Percentiles rank a stretch among this genome's conserved stretches.
Conservation (phyloP, 306 rosid species). For the Cyamopsis tetragonoloba region DNA sequence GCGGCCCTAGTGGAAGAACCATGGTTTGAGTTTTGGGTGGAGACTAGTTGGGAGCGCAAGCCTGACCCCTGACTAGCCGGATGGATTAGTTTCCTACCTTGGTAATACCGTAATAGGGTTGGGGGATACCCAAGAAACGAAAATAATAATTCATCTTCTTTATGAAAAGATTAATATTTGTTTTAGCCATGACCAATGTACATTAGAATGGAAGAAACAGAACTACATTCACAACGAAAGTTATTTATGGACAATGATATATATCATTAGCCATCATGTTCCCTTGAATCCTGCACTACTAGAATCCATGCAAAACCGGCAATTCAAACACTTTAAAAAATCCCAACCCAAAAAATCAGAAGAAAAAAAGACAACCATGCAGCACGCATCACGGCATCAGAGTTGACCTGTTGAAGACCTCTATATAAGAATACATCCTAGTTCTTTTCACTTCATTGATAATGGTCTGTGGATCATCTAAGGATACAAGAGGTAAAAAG, state of each 20-base stretch:
- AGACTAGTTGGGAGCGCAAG: too few species aligned
- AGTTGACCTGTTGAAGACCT: background rate
- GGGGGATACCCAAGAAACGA: too few species aligned
- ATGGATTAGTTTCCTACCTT: too few species aligned
- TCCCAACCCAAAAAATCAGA: background rate
- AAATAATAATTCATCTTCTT: too few species aligned
- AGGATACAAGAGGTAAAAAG: background rate
- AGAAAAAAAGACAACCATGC: background rate
- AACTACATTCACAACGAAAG: background rate
- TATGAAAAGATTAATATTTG: background rate
- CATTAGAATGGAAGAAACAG: background rate
- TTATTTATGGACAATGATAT: background rate
- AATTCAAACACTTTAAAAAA: too few species aligned
- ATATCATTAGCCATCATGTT: background rate
- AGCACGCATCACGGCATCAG: background rate
- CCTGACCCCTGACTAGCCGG: too few species aligned
- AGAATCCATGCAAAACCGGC: background rate
- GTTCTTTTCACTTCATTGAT: background rate
- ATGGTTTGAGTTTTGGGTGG: too few species aligned
- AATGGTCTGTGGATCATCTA: background rate
- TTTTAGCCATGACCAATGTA: conserved; percentile 3
- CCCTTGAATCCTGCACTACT: background rate
- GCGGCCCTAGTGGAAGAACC: too few species aligned
- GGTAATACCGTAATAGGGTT: too few species aligned
- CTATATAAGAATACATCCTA: background rate